Evolutionary conservation across 73 alveolate species (phyloP).

Genomic region (Paramecium sexaurelia): DNA sequence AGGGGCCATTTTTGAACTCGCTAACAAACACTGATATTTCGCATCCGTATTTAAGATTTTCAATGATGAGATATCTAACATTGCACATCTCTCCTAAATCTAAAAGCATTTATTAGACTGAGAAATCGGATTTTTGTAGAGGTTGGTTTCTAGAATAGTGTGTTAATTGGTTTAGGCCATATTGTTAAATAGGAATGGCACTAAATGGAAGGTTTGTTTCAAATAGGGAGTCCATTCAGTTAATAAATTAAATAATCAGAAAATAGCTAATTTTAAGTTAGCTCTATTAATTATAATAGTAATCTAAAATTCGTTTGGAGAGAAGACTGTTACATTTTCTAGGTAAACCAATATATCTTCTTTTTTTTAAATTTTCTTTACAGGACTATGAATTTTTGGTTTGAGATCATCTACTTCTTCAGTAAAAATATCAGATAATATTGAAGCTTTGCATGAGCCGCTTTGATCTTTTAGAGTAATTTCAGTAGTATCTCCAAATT

Average conservation of each 20-base stretch:
- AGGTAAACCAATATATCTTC: background rate
- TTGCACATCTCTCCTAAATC: constrained; percentile 63
- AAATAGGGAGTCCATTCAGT: background rate
- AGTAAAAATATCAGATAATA: background rate
- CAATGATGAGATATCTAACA: constrained; percentile 50
- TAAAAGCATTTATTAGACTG: constrained; percentile 5
- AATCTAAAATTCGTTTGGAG: constrained; percentile 5
- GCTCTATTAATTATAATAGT: background rate
- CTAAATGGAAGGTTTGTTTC: background rate
- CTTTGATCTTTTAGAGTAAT: background rate
- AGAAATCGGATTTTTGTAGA: background rate
- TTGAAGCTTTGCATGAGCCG: constrained; percentile 4
- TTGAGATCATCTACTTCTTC: background rate
- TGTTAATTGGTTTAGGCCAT: background rate
- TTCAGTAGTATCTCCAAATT: background rate
- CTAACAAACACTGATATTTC: constrained; percentile 59
- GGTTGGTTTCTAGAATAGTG: constrained; percentile 44
- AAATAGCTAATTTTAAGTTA: background rate
- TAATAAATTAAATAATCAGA: background rate
- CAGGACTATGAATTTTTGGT: background rate
- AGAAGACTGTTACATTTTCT: constrained; percentile 39
- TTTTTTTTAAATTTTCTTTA: background rate
- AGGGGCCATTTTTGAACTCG: constrained; percentile 66
- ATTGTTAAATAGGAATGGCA: background rate
- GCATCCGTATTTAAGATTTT: constrained; percentile 59